These are phyloP conservation scores for Suhomyces xylopsoci DNA, from an alignment of 805 yeast genomes.

Conservation along the genomic window DNA sequence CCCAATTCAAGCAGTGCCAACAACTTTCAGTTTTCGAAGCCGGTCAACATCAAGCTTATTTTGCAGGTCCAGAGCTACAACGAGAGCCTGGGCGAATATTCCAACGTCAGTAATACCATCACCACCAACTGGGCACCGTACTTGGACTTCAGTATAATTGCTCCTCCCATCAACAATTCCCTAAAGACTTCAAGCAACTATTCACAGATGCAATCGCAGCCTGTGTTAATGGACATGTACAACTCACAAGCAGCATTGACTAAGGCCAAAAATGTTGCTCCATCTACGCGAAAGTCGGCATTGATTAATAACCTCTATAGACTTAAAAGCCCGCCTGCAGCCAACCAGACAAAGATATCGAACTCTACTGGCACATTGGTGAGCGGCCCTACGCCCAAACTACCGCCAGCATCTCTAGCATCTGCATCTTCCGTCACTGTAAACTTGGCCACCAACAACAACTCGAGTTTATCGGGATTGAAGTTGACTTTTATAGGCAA, in stretches of 20 bases:
- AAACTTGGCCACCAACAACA: slow-evolving; percentile 27
- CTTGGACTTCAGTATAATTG: slow-evolving; percentile 34
- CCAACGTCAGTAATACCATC: slow-evolving; percentile 25
- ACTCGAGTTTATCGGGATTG: slow-evolving; percentile 37
- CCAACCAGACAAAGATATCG: neutral
- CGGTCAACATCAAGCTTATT: slow-evolving; percentile 23
- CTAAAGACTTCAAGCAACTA: slow-evolving; percentile 24
- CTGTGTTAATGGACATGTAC: neutral
- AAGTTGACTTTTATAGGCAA: slow-evolving; percentile 61
- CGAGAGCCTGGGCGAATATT: slow-evolving; percentile 4
- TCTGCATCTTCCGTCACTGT: slow-evolving; percentile 34
- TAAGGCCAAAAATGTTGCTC: neutral
- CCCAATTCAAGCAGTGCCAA: slow-evolving; percentile 7
- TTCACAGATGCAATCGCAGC: slow-evolving; percentile 21
- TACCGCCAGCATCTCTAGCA: slow-evolving; percentile 4
- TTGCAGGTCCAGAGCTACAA: slow-evolving; percentile 22
- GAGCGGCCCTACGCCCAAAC: neutral
- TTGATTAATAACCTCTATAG: slow-evolving; percentile 19
- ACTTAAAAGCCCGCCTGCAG: slow-evolving; percentile 10
- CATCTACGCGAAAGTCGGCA: slow-evolving; percentile 18
- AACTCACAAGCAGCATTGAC: neutral
- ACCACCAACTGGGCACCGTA: slow-evolving; percentile 40
- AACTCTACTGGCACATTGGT: slow-evolving; percentile 4
- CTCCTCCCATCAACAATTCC: slow-evolving; percentile 38
- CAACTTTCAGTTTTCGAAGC: slow-evolving; percentile 19